phyloP scores from a whole-genome alignment of 208 protist species.

The Acanthamoeba triangularis region DNA sequence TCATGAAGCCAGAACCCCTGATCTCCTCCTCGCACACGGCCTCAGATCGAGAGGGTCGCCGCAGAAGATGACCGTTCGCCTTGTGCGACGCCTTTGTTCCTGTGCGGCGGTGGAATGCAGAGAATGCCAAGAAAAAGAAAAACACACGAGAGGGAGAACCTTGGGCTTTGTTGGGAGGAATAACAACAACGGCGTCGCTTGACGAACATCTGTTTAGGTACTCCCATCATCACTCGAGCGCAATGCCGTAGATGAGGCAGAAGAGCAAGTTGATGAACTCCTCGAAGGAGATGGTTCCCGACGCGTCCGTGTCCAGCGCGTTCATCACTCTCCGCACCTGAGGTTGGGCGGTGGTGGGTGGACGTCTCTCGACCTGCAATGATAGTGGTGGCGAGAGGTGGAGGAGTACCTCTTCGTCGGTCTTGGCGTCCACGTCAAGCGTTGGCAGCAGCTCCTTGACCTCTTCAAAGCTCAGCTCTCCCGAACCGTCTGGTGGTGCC shows the following conservation, averaged over 20 bases:
- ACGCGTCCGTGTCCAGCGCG: not conserved
- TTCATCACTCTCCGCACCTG: not conserved
- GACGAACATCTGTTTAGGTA: no score
- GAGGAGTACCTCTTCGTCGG: not conserved
- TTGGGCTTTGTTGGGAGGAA: no score
- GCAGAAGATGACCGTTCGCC: no score
- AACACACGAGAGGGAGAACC: no score
- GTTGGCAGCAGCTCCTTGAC: not conserved
- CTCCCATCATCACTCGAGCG: not conserved
- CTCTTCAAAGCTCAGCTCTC: constrained; percentile 24
- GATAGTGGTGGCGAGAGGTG: not conserved
- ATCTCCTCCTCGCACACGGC: no score
- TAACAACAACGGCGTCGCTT: no score
- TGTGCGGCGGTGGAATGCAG: no score
- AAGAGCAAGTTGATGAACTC: not conserved
- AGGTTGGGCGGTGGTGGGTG: no score
- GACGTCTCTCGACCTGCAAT: not conserved
- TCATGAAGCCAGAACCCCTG: no score
- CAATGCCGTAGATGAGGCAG: constrained; percentile 1
- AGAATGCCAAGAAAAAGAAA: no score
- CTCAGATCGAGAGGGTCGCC: no score
- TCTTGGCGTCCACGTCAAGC: not conserved
- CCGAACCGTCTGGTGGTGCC: not conserved
- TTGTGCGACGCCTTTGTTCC: no score
- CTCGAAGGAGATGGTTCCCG: constrained; percentile 15